Percentiles rank a stretch among this genome's conserved stretches.
These are phyloP conservation scores for Lepidium didymum DNA, from an alignment of 345 rosid genomes.

Conservation along the genomic window DNA sequence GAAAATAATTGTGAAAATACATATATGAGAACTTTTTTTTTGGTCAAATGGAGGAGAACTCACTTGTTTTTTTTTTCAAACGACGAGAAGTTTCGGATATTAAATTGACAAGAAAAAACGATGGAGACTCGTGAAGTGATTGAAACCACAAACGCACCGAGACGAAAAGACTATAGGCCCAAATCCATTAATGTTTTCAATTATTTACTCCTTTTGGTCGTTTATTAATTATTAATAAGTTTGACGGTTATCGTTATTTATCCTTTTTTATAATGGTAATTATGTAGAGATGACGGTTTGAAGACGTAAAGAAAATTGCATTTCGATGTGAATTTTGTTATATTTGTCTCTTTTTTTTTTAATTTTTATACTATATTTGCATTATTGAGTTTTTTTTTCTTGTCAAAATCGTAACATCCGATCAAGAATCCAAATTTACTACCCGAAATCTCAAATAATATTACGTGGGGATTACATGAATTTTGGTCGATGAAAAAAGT, in stretches of 20 bases:
- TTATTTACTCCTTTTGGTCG: background rate
- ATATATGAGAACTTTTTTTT: background rate
- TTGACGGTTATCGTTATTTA: background rate
- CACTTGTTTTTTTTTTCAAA: background rate
- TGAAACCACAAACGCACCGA: conserved; percentile 8
- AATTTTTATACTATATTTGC: too few species aligned
- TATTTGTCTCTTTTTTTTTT: background rate
- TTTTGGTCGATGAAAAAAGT: too few species aligned
- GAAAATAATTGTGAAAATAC: background rate
- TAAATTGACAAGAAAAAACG: conserved; percentile 4
- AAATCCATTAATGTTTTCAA: background rate
- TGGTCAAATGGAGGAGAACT: background rate
- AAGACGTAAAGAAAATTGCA: background rate
- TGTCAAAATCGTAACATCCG: too few species aligned
- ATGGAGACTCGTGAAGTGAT: conserved; percentile 21
- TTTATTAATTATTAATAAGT: background rate
- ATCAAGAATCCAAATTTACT: too few species aligned
- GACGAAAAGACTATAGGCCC: conserved; percentile 3
- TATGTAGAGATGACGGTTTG: conserved; percentile 11
- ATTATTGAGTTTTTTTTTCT: too few species aligned
- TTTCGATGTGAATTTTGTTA: background rate
- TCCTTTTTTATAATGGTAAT: background rate
- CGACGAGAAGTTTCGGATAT: background rate
- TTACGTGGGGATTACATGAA: too few species aligned
- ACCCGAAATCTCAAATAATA: too few species aligned